Evolutionary conservation across 352 stramenopile species (phyloP), one percentile per base, ranked within the genome.

Genomic region (Phytophthora fragariae): DNA sequence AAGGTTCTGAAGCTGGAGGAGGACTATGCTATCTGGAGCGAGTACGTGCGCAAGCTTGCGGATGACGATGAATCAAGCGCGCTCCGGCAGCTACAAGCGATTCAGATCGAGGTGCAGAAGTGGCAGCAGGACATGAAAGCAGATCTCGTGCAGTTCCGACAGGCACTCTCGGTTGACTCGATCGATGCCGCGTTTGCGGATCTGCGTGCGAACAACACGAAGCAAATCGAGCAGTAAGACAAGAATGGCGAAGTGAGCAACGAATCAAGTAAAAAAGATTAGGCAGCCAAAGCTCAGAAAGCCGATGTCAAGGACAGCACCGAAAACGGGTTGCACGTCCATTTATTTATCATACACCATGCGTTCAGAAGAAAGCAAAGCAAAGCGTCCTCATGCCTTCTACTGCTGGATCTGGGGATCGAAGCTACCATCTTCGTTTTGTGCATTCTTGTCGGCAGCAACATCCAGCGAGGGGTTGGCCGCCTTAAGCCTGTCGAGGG

Each of bases 91-190:
- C 71, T 94, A 24, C 80, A 93, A 75, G 74, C 73, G 5, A 84
- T 94, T 53, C 88, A 94, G 68, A 21, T 70, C 9, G 81, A 94
- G 65, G 88, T 93, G 47, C 80, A 90, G 55, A 83, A 85, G 57
- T 94, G 88, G 88, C 84, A 93, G 61, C 64, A 77, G 11, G 88
- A 92, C 31, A 91, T 94, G 85, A 88, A 92, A 68, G 72, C 79
- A 54, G 81, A 93, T 31, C 68, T 94, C 53, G 56, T 85, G 39
- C 75, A 89, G 65, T 93, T 93, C 41, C 87, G 85, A 21, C 76
- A 79, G 49, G 81, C 85, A 19, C 68, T 94, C 2, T 84, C 83
- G 1, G 57, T 80, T 37, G 80, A 93, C 33, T 75, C 88, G 5
- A 76, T 92, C 15, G 81, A 91, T 7, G 73, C 80, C 3, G 76